Evolutionary conservation across 2,329 filamentous ascomycete species (phyloP).

Genomic region (Colletotrichum falcatum): DNA sequence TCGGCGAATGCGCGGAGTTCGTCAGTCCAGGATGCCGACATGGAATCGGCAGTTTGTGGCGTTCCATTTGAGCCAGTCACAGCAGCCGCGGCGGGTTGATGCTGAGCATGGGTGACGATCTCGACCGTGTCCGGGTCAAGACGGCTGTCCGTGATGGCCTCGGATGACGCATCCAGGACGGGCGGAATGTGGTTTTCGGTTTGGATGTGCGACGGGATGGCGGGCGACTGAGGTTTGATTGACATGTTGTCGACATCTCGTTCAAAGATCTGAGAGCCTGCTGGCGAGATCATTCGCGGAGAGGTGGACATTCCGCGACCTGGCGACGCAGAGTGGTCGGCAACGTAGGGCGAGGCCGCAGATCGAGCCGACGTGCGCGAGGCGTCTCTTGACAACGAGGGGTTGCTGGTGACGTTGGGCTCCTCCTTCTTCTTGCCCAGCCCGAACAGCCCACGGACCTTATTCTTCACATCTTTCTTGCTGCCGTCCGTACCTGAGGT

Average conservation of each 20-base stretch:
- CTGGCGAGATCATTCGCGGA: constrained; percentile 81
- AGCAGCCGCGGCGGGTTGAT: constrained; percentile 80
- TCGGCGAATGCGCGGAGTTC: constrained; percentile 67
- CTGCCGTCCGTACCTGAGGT: constrained; percentile 52
- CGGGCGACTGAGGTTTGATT: constrained; percentile 78
- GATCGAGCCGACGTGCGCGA: constrained; percentile 53
- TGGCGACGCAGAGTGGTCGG: constrained; percentile 71
- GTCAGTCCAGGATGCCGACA: constrained; percentile 65
- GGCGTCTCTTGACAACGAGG: constrained; percentile 46
- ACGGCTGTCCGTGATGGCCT: constrained; percentile 88
- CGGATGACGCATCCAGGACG: constrained; percentile 89
- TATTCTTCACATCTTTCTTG: constrained; percentile 64
- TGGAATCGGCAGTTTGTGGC: constrained; percentile 54
- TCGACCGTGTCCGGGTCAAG: constrained; percentile 91
- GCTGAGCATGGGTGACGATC: constrained; percentile 87
- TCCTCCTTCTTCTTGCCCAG: constrained; percentile 73
- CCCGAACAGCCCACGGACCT: constrained; percentile 70
- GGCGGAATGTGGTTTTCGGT: constrained; percentile 95
- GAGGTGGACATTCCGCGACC: constrained; percentile 76
- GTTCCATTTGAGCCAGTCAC: constrained; percentile 65
- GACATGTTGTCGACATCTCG: constrained; percentile 89
- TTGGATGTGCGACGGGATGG: constrained; percentile 93
- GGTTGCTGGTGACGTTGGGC: constrained; percentile 50
- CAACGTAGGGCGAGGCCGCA: constrained; percentile 56
- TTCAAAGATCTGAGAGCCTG: constrained; percentile 88